Percentiles rank a stretch among this genome's conserved stretches.
phyloP scores from a whole-genome alignment of 208 protist species.

The Leishmania amazonensis region DNA sequence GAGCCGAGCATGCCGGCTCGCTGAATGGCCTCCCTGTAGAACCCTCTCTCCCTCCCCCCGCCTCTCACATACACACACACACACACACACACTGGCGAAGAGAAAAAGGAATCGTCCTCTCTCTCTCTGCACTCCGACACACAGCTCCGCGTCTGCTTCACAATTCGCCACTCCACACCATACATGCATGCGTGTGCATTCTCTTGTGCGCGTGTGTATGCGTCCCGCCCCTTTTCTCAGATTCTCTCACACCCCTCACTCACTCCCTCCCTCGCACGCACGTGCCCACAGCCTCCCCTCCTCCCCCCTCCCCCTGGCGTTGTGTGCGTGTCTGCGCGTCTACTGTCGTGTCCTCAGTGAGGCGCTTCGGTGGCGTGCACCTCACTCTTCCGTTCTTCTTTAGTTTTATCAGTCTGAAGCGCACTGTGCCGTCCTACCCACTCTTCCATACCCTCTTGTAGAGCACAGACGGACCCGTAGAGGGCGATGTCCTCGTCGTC shows the following conservation, averaged over 20 bases:
- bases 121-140: not conserved
- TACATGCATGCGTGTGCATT: not conserved
- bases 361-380: not conserved
- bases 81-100: not conserved
- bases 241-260: constrained; percentile 1
- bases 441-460: not conserved
- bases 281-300: not conserved
- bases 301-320: not conserved
- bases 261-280: not conserved
- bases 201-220: not conserved
- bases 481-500: not conserved
- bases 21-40: not conserved
- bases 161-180: not conserved
- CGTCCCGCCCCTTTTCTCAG: not conserved
- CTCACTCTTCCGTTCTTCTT: not conserved
- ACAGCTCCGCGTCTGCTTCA: not conserved
- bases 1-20: not conserved
- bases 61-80: too few species aligned
- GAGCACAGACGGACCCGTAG: not conserved
- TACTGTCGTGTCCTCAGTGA: not conserved
- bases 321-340: not conserved
- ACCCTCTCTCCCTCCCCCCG: too few species aligned
- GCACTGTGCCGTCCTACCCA: not conserved
- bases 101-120: not conserved
- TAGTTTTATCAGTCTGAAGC: not conserved